These are phyloP conservation scores for Rubia peregrina DNA, from an alignment of 305 asterid genomes.

Conservation along the genomic window DNA sequence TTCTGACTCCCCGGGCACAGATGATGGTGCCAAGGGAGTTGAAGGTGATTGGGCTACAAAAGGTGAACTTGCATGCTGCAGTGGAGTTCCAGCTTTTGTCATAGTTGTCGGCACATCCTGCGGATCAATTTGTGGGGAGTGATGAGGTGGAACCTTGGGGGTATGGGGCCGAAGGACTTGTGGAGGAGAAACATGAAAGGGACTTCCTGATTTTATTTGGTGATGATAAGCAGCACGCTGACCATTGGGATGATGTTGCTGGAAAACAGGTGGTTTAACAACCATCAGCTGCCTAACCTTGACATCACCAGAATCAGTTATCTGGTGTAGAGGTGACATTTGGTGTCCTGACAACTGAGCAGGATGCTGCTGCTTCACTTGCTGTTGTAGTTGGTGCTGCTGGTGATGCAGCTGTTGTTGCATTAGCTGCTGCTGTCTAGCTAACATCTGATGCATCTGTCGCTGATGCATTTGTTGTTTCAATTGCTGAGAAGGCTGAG, in stretches of 20 bases:
- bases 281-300: constrained; percentile 86
- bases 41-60: constrained; percentile 85
- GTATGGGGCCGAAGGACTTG: constrained; percentile 64
- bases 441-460: constrained; percentile 55
- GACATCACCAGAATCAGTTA: constrained; percentile 64
- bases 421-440: constrained; percentile 50
- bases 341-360: constrained; percentile 56
- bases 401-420: constrained; percentile 30
- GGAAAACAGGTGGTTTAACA: constrained; percentile 70
- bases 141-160: constrained; percentile 67
- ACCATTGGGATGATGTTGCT: constrained; percentile 50
- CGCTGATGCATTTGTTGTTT: constrained; percentile 80
- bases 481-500: constrained; percentile 57
- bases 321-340: constrained; percentile 68
- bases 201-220: constrained; percentile 56
- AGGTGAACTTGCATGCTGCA: constrained; percentile 83
- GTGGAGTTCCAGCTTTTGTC: constrained; percentile 72
- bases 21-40: constrained; percentile 87
- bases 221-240: constrained; percentile 62
- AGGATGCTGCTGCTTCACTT: constrained; percentile 57
- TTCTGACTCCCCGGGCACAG: constrained; percentile 82
- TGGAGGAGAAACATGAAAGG: constrained; percentile 70
- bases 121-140: constrained; percentile 77
- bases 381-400: constrained; percentile 36
- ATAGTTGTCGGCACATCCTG: constrained; percentile 53